A percentile compares a stretch with the other conserved stretches of the same genome.
Conservation (phyloP, 1,284 basidiomycete species). For the Apiotrichum siamense region DNA sequence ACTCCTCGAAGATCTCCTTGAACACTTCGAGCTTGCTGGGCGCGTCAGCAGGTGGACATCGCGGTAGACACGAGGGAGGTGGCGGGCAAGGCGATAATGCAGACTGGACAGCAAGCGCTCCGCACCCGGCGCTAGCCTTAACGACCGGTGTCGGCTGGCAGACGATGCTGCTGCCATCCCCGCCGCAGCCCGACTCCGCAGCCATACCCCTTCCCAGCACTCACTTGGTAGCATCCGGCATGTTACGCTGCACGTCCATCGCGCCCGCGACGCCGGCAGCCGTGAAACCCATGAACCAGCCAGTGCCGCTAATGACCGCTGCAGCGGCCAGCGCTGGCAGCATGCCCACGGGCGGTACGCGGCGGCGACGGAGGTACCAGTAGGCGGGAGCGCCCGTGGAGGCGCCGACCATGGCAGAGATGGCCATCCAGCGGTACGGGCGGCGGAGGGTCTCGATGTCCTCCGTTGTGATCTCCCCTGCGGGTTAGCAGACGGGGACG, state of each 20-base stretch:
- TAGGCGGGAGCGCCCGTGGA: conserved; percentile 21
- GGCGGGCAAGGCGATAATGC: no score
- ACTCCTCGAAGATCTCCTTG: conserved; percentile 29
- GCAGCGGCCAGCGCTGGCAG: conserved; percentile 2
- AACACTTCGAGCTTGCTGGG: conserved; percentile 36
- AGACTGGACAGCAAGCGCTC: no score
- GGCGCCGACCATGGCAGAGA: conserved; percentile 16
- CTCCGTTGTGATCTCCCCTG: conserved; percentile 31
- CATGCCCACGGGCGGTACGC: background rate
- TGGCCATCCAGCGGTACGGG: conserved; percentile 28
- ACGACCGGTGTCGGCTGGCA: no score
- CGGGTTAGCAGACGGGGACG: no score
- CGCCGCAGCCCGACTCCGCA: no score
- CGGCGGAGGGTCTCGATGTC: conserved; percentile 34
- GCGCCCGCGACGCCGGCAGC: conserved; percentile 29
- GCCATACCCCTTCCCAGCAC: conserved; percentile 4
- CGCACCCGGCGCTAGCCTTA: no score
- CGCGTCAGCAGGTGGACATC: no score
- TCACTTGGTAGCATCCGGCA: conserved; percentile 32
- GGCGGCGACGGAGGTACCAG: conserved; percentile 11
- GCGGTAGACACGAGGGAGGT: no score
- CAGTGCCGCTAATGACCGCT: conserved; percentile 15
- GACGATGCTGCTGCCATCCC: no score
- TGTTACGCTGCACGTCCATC: conserved; percentile 28
- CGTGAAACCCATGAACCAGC: conserved; percentile 32